Base-by-base conservation (phyloP, 2,329 filamentous ascomycete species). In the Escovopsis sp. region DNA sequence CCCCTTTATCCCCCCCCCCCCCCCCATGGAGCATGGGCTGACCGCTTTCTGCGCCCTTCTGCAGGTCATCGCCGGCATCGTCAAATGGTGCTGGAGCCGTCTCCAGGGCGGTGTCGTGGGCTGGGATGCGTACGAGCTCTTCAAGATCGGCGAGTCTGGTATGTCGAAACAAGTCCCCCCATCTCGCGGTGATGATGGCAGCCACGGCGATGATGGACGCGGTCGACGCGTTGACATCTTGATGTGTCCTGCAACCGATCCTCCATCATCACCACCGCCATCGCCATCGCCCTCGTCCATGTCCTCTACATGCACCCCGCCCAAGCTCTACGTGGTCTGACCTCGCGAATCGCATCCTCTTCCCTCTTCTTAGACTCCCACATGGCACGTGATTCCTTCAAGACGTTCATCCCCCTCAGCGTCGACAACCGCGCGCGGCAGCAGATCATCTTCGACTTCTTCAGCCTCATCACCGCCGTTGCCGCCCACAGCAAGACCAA, bases 1-100 rank as follows among this genome's bases (percentile, higher is more conserved):
- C n/a, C n/a, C n/a, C n/a, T n/a, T n/a, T n/a, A n/a, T n/a, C n/a
- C n/a, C n/a, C n/a, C n/a, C n/a, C n/a, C n/a, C n/a, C n/a, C n/a
- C n/a, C n/a, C n/a, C n/a, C n/a, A n/a, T n/a, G n/a, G n/a, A n/a
- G n/a, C n/a, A n/a, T 33, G 16, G 18, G 32, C 35, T 33, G 33
- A 12, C 14, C 27, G 33, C 57, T 48, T 58, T 47, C 35, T 34
- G 33, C 26, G 15, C 31, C 16, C 9, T 9, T 21, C 9, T 27
- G 21, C 43, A 94, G 85, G 86, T 93, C 38, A 72, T 98, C 36
- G 87, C 86, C 44, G 90, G 87, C 48, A 86, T 94, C 29, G 68
- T 90, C 44, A 98, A 96, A 65, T 98, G 90, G 90, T 96, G 88
- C 58, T 98, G 90, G 90, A 87, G 84, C 55, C 76, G 90, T 60